Evolutionary conservation across 805 yeast species (phyloP).

Genomic region (Myxozyma kluyveri): DNA sequence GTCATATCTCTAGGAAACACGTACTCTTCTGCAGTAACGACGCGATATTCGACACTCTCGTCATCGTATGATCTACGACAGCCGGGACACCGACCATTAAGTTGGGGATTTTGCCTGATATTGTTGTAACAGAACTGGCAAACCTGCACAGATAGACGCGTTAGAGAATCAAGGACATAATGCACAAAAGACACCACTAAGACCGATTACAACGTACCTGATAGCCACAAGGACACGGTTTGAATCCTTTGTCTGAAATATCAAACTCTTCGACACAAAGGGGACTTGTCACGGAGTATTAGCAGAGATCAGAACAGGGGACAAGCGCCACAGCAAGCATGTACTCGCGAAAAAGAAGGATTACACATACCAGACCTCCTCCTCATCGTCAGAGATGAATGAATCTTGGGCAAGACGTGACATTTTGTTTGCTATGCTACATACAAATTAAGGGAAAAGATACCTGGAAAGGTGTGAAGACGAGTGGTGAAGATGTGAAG

Average conservation of each 20-base stretch:
- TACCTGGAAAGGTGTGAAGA: too few relatives aligned
- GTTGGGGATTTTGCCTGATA: slow-evolving; percentile 90
- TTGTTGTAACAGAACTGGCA: slow-evolving; percentile 98
- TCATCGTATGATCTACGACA: slow-evolving; percentile 94
- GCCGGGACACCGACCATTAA: slow-evolving; percentile 96
- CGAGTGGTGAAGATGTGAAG: too few relatives aligned
- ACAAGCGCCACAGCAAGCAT: background rate
- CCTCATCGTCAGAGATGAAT: slow-evolving; percentile 69
- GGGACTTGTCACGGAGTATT: slow-evolving; percentile 52
- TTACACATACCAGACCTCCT: slow-evolving; percentile 60
- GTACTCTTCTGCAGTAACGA: slow-evolving; percentile 75
- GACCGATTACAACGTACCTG: slow-evolving; percentile 12
- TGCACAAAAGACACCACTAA: background rate
- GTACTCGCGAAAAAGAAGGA: background rate
- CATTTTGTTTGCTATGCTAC: slow-evolving; percentile 20
- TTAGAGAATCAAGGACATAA: background rate
- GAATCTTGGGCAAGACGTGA: slow-evolving; percentile 30
- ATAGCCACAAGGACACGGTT: slow-evolving; percentile 99
- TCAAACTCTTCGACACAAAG: slow-evolving; percentile 98
- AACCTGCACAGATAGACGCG: slow-evolving; percentile 56
- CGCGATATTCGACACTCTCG: slow-evolving; percentile 82
- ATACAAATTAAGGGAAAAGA: background rate
- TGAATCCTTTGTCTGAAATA: slow-evolving; percentile 89
- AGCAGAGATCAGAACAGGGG: background rate
- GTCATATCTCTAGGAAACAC: too few relatives aligned